A percentile compares a stretch with the other conserved stretches of the same genome.
These are phyloP conservation scores for Penicillium silybi DNA, from an alignment of 495 filamentous ascomycete genomes.

Conservation along the genomic window DNA sequence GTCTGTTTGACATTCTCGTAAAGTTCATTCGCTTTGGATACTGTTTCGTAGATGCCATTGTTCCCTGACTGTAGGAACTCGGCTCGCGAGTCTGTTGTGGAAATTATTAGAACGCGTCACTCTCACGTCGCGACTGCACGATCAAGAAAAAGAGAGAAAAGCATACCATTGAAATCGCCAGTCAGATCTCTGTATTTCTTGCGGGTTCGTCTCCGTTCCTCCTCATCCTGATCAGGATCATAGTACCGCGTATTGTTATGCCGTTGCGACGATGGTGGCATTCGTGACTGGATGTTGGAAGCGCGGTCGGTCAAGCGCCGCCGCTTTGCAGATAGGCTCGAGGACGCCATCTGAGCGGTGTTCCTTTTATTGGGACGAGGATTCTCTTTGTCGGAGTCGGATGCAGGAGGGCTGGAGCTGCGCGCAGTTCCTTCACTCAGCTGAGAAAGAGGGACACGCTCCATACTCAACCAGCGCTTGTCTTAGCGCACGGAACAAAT, in stretches of 20 bases:
- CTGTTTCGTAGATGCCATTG: slow-evolving; percentile 55
- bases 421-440: slow-evolving; percentile 17
- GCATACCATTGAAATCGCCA: slow-evolving; percentile 59
- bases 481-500: slow-evolving; percentile 2
- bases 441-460: slow-evolving; percentile 19
- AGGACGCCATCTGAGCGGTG: slow-evolving; percentile 26
- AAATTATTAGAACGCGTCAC: slow-evolving; percentile 2
- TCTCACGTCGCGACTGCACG: background rate
- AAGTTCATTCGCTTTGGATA: slow-evolving; percentile 60
- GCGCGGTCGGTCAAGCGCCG: slow-evolving; percentile 37
- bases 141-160: background rate
- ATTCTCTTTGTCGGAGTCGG: slow-evolving; percentile 62
- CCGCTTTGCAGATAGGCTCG: slow-evolving; percentile 32
- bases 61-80: slow-evolving; percentile 61
- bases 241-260: slow-evolving; percentile 52
- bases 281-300: slow-evolving; percentile 29
- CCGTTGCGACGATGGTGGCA: slow-evolving; percentile 19
- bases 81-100: slow-evolving; percentile 54
- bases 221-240: slow-evolving; percentile 82
- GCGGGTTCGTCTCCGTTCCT: slow-evolving; percentile 69
- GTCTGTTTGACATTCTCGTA: slow-evolving; percentile 79
- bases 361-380: slow-evolving; percentile 23
- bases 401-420: slow-evolving; percentile 33
- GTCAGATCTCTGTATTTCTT: slow-evolving; percentile 64
- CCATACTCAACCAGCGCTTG: slow-evolving; percentile 25